Evolutionary conservation across 2,329 filamentous ascomycete species (phyloP), one percentile per base, ranked within the genome.

Genomic region (Zalaria sp.): DNA sequence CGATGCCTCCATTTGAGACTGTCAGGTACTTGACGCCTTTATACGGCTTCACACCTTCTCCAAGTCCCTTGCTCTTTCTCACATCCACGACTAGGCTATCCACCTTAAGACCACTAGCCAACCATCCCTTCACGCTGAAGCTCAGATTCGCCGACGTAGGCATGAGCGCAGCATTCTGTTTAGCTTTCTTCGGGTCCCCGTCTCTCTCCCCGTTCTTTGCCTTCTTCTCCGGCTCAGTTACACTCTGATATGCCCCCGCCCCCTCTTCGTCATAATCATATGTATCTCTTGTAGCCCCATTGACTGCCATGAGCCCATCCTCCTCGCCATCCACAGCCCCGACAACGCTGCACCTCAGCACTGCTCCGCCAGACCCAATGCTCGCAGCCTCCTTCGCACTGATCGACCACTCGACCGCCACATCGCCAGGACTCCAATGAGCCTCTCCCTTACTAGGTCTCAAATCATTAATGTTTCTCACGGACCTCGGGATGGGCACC

Each of bases 1-100:
- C 70, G 4, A 73, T 59, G 1, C 77, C 77, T 48, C 66, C 66
- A 44, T 65, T 62, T 56, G 73, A 77, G 8, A 79, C 73, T 51
- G 88, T 95, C 52, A 98, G 60, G 62, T 98, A 98, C 64, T 98
- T 98, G 50, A 98, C 91, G 1, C 91, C 91, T 65, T 96, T 98
- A 63, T 94, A 96, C 25, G 91, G 91, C 63, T 87, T 93, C 34
- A 96, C 78, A 2, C 83, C 78, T 50, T 93, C 86, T 0, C 86
- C 86, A 37, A 98, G 55, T 0, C 91, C 91, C 43, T 81, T 75
- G 60, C 85, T 93, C 64, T 81, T 87, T 58, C 83, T 80, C n/a
- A 76, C 68, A 57, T 80, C 75, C 9, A 81, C 61, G n/a, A 67
- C 66, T 46, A 81, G 55, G 49, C 69, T 72, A 41, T 80, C 76